Evolutionary conservation across 1,284 basidiomycete genomes (phyloP).

Genomic region (Cryptococcus wingfieldii): DNA sequence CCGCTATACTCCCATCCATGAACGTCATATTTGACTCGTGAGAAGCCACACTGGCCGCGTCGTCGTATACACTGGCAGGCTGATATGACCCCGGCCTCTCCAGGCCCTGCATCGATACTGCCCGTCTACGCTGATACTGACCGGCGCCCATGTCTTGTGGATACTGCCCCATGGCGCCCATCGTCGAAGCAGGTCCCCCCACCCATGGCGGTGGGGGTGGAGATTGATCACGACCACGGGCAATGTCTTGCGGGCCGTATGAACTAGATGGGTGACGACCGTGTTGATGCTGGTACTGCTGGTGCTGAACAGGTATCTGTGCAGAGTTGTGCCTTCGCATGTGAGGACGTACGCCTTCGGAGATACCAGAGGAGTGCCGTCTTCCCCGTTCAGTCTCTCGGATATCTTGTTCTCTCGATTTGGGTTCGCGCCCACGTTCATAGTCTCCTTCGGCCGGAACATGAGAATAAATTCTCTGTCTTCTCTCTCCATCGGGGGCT

Average conservation of each 20-base stretch:
- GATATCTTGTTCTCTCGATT: background rate
- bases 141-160: slow-evolving; percentile 1
- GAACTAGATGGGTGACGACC: slow-evolving; percentile 11
- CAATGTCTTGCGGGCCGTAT: slow-evolving; percentile 3
- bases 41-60: slow-evolving; percentile 24
- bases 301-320: background rate
- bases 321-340: slow-evolving; percentile 3
- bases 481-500: slow-evolving; percentile 6
- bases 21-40: slow-evolving; percentile 30
- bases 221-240: background rate
- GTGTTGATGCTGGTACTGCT: background rate
- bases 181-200: background rate
- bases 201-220: slow-evolving; percentile 3
- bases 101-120: slow-evolving; percentile 13
- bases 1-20: slow-evolving; percentile 54
- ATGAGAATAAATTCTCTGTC: slow-evolving; percentile 3
- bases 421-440: background rate
- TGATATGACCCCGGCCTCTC: slow-evolving; percentile 9
- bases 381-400: background rate
- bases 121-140: slow-evolving; percentile 2
- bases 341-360: slow-evolving; percentile 1
- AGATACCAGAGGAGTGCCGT: background rate
- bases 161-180: background rate
- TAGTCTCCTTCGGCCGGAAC: background rate
- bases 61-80: slow-evolving; percentile 25